phyloP scores from a whole-genome alignment of 2,329 filamentous ascomycete species.

The Cylindrodendrum hubeiense region DNA sequence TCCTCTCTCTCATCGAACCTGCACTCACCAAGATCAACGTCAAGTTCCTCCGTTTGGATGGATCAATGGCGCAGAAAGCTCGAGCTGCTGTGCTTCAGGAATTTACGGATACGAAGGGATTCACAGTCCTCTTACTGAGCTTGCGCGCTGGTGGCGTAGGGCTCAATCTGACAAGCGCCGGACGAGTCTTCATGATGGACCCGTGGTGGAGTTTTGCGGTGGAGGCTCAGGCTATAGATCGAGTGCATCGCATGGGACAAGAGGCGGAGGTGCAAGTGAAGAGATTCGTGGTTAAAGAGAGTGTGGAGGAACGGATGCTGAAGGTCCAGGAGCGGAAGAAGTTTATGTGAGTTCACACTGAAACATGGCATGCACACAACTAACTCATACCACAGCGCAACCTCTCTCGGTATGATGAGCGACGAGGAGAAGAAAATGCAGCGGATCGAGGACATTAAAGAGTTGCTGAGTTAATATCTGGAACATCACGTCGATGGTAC shows the following conservation, averaged over 20 bases:
- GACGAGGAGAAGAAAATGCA: conserved; percentile 94
- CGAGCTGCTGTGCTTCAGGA: conserved; percentile 82
- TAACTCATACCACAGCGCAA: conserved; percentile 72
- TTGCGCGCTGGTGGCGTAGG: conserved; percentile 93
- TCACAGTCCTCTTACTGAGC: conserved; percentile 84
- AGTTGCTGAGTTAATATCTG: conserved; percentile 75
- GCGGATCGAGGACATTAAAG: conserved; percentile 92
- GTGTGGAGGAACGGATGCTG: conserved; percentile 96
- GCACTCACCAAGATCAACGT: conserved; percentile 81
- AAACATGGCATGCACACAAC: conserved; percentile 1
- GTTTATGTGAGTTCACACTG: conserved; percentile 78
- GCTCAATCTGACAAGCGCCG: conserved; percentile 90
- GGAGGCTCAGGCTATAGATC: conserved; percentile 96
- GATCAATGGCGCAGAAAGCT: conserved; percentile 87
- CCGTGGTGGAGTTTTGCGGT: conserved; percentile 99
- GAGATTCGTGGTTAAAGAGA: conserved; percentile 89
- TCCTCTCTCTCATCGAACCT: conserved; percentile 90
- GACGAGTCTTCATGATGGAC: conserved; percentile 98
- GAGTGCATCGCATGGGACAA: conserved; percentile 97
- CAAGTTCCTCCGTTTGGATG: conserved; percentile 88
- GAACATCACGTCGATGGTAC: neutral
- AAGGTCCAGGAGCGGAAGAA: conserved; percentile 95
- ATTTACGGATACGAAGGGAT: conserved; percentile 72
- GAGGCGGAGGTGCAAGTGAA: conserved; percentile 86
- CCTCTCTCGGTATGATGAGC: conserved; percentile 91